These are phyloP conservation scores for Fusarium sp. DNA, from an alignment of 2,329 filamentous ascomycete species.

Conservation along the genomic window DNA sequence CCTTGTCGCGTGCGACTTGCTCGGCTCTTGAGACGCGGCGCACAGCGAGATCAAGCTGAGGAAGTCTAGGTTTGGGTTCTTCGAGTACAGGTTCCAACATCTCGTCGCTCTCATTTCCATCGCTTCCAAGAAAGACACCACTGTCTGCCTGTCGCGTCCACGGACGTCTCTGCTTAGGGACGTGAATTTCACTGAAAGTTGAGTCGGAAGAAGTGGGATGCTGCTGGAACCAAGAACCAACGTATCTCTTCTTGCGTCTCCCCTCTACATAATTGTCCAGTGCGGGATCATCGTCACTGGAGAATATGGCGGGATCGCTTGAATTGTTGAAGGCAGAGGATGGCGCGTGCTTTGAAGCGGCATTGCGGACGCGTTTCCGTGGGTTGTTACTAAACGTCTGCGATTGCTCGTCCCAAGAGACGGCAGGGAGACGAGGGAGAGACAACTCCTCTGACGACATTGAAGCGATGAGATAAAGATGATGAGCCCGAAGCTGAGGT, in stretches of 20 bases:
- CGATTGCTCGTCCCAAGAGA: slow-evolving; percentile 56
- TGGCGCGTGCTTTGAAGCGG: slow-evolving; percentile 48
- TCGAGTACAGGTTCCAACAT: slow-evolving; percentile 51
- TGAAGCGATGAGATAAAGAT: slow-evolving; percentile 15
- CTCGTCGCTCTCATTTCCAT: slow-evolving; percentile 63
- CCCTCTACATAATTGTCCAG: slow-evolving; percentile 73
- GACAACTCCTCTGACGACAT: slow-evolving; percentile 59
- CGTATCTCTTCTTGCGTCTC: slow-evolving; percentile 71
- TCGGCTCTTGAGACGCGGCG: slow-evolving; percentile 58
- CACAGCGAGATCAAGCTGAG: slow-evolving; percentile 53
- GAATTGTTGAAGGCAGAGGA: slow-evolving; percentile 68
- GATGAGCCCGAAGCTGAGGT: slow-evolving; percentile 1
- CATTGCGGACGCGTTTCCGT: slow-evolving; percentile 56
- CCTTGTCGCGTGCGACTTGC: slow-evolving; percentile 59
- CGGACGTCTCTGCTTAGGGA: slow-evolving; percentile 62
- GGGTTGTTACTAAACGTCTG: slow-evolving; percentile 57
- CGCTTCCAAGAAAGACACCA: slow-evolving; percentile 76
- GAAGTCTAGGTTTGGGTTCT: slow-evolving; percentile 54
- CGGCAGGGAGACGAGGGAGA: slow-evolving; percentile 56
- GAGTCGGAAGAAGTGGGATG: slow-evolving; percentile 65
- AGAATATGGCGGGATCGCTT: slow-evolving; percentile 79
- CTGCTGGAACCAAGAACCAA: slow-evolving; percentile 77
- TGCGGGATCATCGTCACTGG: slow-evolving; percentile 77
- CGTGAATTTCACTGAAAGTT: slow-evolving; percentile 57
- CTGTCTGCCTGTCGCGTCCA: slow-evolving; percentile 74